Evolutionary conservation across 805 yeast species (phyloP).

Genomic region (Hanseniaspora guilliermondii): DNA sequence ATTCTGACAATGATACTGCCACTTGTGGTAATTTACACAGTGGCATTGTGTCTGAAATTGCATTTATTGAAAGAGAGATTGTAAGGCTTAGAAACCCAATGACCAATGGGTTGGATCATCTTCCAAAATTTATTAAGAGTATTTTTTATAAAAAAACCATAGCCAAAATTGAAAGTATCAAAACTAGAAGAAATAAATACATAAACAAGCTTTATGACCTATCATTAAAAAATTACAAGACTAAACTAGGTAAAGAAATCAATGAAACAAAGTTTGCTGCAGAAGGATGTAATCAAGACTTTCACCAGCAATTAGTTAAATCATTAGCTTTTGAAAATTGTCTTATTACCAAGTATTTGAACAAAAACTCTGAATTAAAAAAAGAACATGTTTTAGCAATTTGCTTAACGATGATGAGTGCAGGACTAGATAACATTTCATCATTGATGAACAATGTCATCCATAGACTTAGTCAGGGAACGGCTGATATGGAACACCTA

Average conservation of each 20-base stretch:
- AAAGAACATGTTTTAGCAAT: constrained; percentile 3
- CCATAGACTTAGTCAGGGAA: background rate
- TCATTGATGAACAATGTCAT: background rate
- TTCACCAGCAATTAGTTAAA: background rate
- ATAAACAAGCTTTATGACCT: background rate
- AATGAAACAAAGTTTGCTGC: background rate
- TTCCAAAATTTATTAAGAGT: background rate
- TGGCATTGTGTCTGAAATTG: background rate
- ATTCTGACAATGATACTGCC: background rate
- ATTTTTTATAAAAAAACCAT: background rate
- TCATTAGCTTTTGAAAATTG: background rate
- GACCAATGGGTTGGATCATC: constrained; percentile 1
- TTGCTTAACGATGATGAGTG: constrained; percentile 12
- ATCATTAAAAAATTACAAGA: background rate
- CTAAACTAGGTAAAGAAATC: no score
- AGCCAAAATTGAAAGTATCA: background rate
- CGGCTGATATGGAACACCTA: background rate
- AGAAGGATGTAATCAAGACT: background rate
- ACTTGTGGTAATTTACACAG: background rate
- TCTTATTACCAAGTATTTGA: background rate
- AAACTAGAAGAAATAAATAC: background rate
- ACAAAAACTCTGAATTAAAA: background rate
- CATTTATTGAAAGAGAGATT: constrained; percentile 7
- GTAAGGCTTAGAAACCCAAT: constrained; percentile 7
- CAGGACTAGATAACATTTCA: constrained; percentile 5